A percentile compares a stretch with the other conserved stretches of the same genome.
Conservation (phyloP, 768 basidiomycete species). For the Suillus subalutaceus region DNA sequence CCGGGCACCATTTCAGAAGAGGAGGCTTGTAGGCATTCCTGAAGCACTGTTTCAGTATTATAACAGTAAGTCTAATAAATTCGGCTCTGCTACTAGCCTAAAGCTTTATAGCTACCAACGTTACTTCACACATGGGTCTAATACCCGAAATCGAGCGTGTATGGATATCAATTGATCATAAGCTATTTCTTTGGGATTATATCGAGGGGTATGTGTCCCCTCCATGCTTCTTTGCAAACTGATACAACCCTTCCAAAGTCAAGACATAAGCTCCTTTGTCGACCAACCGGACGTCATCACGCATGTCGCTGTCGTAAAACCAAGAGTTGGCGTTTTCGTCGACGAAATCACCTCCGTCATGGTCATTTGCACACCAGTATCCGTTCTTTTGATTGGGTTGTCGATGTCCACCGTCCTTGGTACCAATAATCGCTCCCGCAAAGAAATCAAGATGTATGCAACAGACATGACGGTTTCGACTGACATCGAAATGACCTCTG, state of each 20-base stretch:
- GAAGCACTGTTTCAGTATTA: slow-evolving; percentile 80
- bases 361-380: slow-evolving; percentile 86
- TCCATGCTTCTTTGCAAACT: slow-evolving; percentile 8
- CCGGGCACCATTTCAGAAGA: slow-evolving; percentile 79
- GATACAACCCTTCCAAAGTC: slow-evolving; percentile 43
- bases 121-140: slow-evolving; percentile 85
- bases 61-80: slow-evolving; percentile 53
- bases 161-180: slow-evolving; percentile 95
- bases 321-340: slow-evolving; percentile 85
- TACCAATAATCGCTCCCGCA: slow-evolving; percentile 44
- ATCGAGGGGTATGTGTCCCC: slow-evolving; percentile 72
- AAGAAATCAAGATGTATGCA: slow-evolving; percentile 86
- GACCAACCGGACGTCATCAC: slow-evolving; percentile 91
- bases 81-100: slow-evolving; percentile 14
- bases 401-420: slow-evolving; percentile 50
- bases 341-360: slow-evolving; percentile 90
- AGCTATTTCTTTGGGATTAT: slow-evolving; percentile 97
- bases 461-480: slow-evolving; percentile 81
- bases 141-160: slow-evolving; percentile 92
- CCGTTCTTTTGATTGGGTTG: slow-evolving; percentile 84
- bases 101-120: slow-evolving; percentile 54
- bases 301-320: slow-evolving; percentile 84
- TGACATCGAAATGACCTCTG: slow-evolving; percentile 85
- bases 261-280: slow-evolving; percentile 89
- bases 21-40: slow-evolving; percentile 74